phyloP scores from a whole-genome alignment of 495 filamentous ascomycete genomes.

The Podospora pseudopauciseta region DNA sequence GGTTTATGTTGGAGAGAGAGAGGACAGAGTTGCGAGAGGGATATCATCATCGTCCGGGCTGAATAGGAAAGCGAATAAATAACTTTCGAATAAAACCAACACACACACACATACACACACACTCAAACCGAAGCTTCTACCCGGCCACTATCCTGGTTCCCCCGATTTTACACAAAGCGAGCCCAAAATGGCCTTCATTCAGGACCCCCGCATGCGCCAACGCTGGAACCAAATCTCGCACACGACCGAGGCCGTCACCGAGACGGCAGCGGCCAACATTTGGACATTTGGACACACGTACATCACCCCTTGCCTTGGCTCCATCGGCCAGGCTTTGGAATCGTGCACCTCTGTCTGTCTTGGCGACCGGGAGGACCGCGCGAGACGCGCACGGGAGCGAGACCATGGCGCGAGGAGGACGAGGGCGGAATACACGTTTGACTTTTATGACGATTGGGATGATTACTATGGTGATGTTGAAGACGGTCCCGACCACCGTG shows the following conservation, averaged over 20 bases:
- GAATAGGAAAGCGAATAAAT: no score
- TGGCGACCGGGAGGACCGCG: slow-evolving; percentile 67
- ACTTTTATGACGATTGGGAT: slow-evolving; percentile 99
- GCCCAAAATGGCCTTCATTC: slow-evolving; percentile 53
- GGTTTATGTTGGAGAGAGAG: not conserved
- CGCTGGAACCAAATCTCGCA: slow-evolving; percentile 90
- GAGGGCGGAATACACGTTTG: slow-evolving; percentile 78
- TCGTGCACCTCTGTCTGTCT: slow-evolving; percentile 70
- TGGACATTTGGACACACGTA: slow-evolving; percentile 86
- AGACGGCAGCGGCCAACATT: slow-evolving; percentile 81
- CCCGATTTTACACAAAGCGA: no score
- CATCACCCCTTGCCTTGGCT: slow-evolving; percentile 72
- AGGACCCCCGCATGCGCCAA: slow-evolving; percentile 90
- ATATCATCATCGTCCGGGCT: no score
- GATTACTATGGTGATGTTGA: slow-evolving; percentile 47
- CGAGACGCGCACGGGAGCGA: slow-evolving; percentile 58
- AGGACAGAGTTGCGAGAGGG: no score
- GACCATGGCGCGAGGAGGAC: slow-evolving; percentile 52
- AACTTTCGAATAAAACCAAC: no score
- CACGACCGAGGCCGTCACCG: slow-evolving; percentile 87
- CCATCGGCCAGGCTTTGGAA: slow-evolving; percentile 60
- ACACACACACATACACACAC: no score
- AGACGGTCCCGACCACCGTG: slow-evolving; percentile 51
- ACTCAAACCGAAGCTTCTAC: no score
- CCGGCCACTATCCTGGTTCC: no score